Evolutionary conservation across 192 early-diverging fungal genomes (phyloP), one percentile per base, ranked within the genome.

Genomic region (Ramicandelaber brevisporus): DNA sequence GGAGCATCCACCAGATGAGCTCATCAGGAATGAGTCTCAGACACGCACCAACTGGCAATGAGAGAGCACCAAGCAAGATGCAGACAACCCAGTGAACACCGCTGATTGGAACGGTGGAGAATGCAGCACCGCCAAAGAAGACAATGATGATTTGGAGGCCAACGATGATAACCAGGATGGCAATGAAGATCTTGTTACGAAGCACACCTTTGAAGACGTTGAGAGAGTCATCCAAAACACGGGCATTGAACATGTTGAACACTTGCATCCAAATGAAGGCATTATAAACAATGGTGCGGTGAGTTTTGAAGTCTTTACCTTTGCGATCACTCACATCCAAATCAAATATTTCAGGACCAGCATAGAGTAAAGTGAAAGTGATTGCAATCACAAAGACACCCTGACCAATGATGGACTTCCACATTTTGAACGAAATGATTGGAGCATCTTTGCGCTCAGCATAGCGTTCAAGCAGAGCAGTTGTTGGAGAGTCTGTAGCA

Each of bases 381-480:
- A 85, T 62, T 8, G 67, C 59, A 17, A 90, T 62, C 47, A 96
- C 90, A 47, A 81, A 73, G 13, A 93, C 49, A 5, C 74, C 64
- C 55, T 99, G 84, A 4, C 78, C 78, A 17, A 89, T 46, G 27
- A 99, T 92, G 68, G 83, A 78, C 42, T 82, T 86, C 76, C 80
- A 90, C 95, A 96, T 95, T 17, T 63, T 62, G 38, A 75, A 73
- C 4, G 59, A 69, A 36, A 99, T 85, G 16, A 99, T 47, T 5
- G 83, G 66, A 18, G 80, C 73, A n/a, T 51, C 59, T 17, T 67
- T 59, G 31, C 70, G 58, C 32, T 89, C 74, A 8, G 95, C 90
- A 7, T 67, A 63, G 31, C 90, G 70, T 18, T 88, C 56, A 16
- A 99, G 61, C 14, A 99, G 43, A n/a, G 73, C 76, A 3, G 44